Evolutionary conservation across 805 yeast species (phyloP).

Genomic region (Metschnikowia sp.): DNA sequence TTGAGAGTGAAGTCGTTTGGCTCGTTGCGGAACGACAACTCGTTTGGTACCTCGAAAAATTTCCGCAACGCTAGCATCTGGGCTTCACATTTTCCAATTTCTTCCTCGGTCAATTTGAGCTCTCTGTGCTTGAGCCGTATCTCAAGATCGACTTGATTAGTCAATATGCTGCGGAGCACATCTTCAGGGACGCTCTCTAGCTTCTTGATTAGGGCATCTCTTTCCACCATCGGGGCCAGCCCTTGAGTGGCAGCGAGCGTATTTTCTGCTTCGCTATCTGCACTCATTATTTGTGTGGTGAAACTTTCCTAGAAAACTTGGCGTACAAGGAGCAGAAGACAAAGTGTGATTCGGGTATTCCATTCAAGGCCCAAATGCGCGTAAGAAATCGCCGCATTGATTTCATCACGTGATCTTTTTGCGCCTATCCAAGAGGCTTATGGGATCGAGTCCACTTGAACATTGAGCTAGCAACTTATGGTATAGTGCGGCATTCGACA

Average conservation of each 20-base stretch:
- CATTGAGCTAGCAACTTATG: conserved; percentile 5
- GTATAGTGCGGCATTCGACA: no score
- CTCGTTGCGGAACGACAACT: conserved; percentile 38
- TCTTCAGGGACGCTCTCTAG: conserved; percentile 19
- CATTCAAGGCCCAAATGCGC: no score
- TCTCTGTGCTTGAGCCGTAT: conserved; percentile 60
- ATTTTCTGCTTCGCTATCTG: not conserved
- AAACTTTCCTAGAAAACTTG: no score
- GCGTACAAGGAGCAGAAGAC: no score
- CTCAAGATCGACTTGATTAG: conserved; percentile 55
- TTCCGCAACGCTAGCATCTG: conserved; percentile 52
- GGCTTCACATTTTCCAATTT: conserved; percentile 55
- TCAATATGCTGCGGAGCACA: conserved; percentile 24
- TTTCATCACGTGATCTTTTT: conserved; percentile 8
- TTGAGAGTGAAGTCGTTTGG: conserved; percentile 44
- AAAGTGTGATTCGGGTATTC: no score
- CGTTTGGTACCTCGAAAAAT: conserved; percentile 40
- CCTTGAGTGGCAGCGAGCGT: not conserved
- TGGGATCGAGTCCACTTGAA: conserved; percentile 6
- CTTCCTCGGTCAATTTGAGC: conserved; percentile 46
- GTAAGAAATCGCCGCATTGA: not conserved
- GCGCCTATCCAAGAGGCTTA: conserved; percentile 10
- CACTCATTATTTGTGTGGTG: not conserved
- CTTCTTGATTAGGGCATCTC: conserved; percentile 14
- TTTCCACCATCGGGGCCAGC: conserved; percentile 11